Conservation (phyloP, 805 yeast species). For the Saccharomycopsis malanga region DNA sequence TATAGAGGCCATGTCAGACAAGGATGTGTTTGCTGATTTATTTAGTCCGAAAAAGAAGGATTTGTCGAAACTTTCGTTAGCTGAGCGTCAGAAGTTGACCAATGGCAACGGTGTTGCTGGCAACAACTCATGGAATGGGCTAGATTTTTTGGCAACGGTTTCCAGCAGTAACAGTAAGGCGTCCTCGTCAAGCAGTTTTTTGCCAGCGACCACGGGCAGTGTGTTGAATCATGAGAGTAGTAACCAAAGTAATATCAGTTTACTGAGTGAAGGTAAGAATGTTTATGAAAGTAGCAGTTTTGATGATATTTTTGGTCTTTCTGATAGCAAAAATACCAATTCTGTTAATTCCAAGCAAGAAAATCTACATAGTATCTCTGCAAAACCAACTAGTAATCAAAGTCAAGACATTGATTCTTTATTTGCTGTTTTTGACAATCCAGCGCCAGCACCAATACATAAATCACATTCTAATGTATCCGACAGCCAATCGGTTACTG, state of each 20-base stretch:
- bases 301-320: slow-evolving; percentile 6
- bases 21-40: slow-evolving; percentile 22
- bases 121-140: slow-evolving; percentile 10
- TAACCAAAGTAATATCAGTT: no score
- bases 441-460: slow-evolving; percentile 16
- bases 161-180: not conserved
- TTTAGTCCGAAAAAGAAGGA: slow-evolving; percentile 19
- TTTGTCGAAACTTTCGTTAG: slow-evolving; percentile 13
- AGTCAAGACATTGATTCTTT: slow-evolving; percentile 27
- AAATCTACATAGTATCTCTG: not conserved
- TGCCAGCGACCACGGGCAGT: not conserved
- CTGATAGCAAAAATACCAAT: not conserved
- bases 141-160: slow-evolving; percentile 11
- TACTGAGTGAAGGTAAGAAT: no score
- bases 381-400: not conserved
- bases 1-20: no score
- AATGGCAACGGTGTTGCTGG: not conserved
- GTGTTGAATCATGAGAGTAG: no score
- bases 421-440: slow-evolving; percentile 29
- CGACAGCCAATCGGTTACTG: not conserved
- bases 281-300: no score
- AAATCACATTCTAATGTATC: not conserved
- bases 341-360: no score
- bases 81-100: slow-evolving; percentile 15
- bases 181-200: not conserved